Evolutionary conservation across 2,329 filamentous ascomycete genomes (phyloP).

Genomic region (Curvularia eragrostidis): DNA sequence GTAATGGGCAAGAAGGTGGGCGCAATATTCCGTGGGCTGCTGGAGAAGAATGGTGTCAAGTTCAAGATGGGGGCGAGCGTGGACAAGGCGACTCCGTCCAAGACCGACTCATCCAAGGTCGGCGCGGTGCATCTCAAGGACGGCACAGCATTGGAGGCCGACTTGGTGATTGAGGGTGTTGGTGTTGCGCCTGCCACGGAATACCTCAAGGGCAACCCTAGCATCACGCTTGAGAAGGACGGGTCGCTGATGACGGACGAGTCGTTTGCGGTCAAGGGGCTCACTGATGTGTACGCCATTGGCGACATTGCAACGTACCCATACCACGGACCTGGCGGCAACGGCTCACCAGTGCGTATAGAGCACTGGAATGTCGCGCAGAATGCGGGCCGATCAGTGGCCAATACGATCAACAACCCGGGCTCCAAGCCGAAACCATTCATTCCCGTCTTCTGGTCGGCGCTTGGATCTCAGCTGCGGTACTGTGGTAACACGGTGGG

Average conservation of each 20-base stretch:
- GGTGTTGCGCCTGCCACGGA: constrained; percentile 87
- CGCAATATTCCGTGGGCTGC: constrained; percentile 74
- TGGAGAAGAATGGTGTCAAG: constrained; percentile 87
- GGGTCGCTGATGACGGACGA: constrained; percentile 86
- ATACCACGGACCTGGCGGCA: constrained; percentile 86
- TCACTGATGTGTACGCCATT: constrained; percentile 87
- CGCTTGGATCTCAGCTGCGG: constrained; percentile 83
- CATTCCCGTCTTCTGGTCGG: constrained; percentile 97
- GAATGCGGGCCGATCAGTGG: constrained; percentile 83
- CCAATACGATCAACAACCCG: constrained; percentile 75
- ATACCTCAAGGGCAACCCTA: constrained; percentile 76
- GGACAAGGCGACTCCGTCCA: constrained; percentile 78
- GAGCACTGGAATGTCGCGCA: constrained; percentile 99
- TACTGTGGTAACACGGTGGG: constrained; percentile 88
- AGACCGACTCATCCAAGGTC: constrained; percentile 71
- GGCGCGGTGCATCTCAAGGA: constrained; percentile 84
- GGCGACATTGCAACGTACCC: constrained; percentile 96
- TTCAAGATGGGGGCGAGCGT: constrained; percentile 84
- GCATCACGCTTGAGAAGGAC: constrained; percentile 76
- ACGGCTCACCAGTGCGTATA: constrained; percentile 77
- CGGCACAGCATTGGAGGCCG: constrained; percentile 81
- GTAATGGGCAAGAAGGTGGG: constrained; percentile 86
- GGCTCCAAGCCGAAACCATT: constrained; percentile 70
- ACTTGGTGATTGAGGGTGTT: constrained; percentile 89
- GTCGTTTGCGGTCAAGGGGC: constrained; percentile 74